Evolutionary conservation across 2,329 filamentous ascomycete genomes (phyloP).

Genomic region (Trichophyton verrucosum): DNA sequence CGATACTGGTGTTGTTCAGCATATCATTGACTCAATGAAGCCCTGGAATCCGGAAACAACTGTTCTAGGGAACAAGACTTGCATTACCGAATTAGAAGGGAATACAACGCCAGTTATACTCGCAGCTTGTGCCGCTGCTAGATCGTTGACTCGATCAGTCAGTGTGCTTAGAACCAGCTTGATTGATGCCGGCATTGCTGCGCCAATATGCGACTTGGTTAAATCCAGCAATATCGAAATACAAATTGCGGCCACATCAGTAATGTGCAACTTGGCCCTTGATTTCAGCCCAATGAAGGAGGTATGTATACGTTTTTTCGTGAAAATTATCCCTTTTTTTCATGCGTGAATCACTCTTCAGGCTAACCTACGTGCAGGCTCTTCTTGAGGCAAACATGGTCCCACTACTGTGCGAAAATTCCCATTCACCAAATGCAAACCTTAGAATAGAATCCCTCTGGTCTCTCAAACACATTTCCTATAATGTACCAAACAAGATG

Average conservation of each 20-base stretch:
- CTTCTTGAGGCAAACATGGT: conserved; percentile 64
- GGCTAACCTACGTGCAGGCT: conserved; percentile 37
- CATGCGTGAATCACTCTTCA: no score
- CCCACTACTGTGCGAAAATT: conserved; percentile 67
- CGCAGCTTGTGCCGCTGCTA: conserved; percentile 70
- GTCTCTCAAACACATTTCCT: conserved; percentile 83
- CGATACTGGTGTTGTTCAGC: conserved; percentile 65
- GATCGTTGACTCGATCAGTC: conserved; percentile 73
- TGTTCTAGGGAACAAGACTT: conserved; percentile 17
- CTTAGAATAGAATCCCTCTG: conserved; percentile 78
- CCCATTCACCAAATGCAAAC: conserved; percentile 65
- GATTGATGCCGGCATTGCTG: conserved; percentile 70
- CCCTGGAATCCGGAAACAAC: conserved; percentile 31
- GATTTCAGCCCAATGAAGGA: conserved; percentile 87
- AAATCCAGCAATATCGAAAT: conserved; percentile 64
- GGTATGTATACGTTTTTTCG: conserved; percentile 39
- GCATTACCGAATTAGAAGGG: conserved; percentile 44
- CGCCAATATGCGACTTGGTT: conserved; percentile 64
- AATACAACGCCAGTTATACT: conserved; percentile 70
- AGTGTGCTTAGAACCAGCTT: conserved; percentile 72
- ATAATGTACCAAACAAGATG: conserved; percentile 55
- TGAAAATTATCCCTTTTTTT: no score
- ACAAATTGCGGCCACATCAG: conserved; percentile 72
- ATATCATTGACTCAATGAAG: conserved; percentile 71
- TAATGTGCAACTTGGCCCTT: conserved; percentile 71